phyloP scores from a whole-genome alignment of 2,329 filamentous ascomycete species.

The Ceratocystis diversiconidia region DNA sequence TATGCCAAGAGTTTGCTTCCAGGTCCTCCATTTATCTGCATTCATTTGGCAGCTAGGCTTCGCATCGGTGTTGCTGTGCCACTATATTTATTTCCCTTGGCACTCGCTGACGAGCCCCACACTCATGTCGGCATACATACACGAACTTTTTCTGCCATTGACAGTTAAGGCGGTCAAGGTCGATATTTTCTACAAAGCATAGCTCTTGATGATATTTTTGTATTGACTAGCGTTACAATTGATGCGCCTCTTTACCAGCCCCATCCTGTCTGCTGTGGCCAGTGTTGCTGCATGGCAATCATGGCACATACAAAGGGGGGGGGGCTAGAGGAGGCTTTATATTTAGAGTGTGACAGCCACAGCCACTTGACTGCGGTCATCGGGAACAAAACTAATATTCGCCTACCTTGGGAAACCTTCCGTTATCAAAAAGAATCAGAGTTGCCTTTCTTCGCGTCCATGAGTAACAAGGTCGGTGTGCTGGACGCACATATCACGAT shows the following conservation, averaged over 20 bases:
- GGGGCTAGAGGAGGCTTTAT: not conserved
- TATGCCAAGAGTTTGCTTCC: not conserved
- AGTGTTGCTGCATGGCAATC: not conserved
- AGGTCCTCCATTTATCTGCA: not conserved
- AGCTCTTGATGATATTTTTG: not conserved
- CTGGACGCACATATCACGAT: constrained; percentile 98
- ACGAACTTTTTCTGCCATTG: not conserved
- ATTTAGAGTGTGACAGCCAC: constrained; percentile 3
- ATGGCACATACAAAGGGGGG: not conserved
- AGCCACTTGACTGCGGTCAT: constrained; percentile 9
- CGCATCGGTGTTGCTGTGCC: not conserved
- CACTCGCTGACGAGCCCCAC: not conserved
- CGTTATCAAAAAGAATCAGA: constrained; percentile 54
- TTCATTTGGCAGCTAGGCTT: not conserved
- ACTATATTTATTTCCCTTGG: not conserved
- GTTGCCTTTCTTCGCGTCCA: constrained; percentile 95
- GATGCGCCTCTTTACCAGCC: not conserved
- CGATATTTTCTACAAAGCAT: not conserved
- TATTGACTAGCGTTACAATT: not conserved
- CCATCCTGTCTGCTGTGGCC: not conserved
- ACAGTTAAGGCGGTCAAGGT: not conserved
- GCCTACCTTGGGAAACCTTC: constrained; percentile 11
- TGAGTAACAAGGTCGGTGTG: constrained; percentile 97
- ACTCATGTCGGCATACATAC: too few species aligned
- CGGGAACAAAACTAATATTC: constrained; percentile 15